Conservation (phyloP, 78 protist genomes). For the Dictyostelium brefeldianum region DNA sequence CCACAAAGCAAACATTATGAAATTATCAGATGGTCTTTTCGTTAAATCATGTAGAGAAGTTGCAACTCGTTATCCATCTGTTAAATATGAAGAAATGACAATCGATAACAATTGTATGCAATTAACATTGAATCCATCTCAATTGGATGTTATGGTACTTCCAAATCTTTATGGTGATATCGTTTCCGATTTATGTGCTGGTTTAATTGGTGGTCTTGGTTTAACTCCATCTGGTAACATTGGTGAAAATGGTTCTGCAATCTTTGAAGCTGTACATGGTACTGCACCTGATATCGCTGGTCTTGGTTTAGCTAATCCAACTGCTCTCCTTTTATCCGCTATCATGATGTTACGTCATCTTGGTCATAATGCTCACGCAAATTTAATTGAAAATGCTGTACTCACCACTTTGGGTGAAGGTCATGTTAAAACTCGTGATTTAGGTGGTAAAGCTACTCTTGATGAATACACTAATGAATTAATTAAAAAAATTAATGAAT, state of each 20-base stretch:
- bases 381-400: conserved; percentile 67
- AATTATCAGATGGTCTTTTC: conserved; percentile 90
- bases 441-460: conserved; percentile 72
- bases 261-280: conserved; percentile 94
- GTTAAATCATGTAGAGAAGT: conserved; percentile 86
- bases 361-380: conserved; percentile 74
- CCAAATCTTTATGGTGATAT: conserved; percentile 95
- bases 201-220: conserved; percentile 93
- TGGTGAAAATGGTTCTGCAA: conserved; percentile 85
- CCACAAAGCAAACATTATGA: conserved; percentile 95
- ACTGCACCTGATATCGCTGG: conserved; percentile 94
- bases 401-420: conserved; percentile 78
- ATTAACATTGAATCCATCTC: conserved; percentile 84
- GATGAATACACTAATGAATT: conserved; percentile 71
- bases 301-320: conserved; percentile 89
- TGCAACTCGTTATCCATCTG: conserved; percentile 90
- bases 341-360: conserved; percentile 91
- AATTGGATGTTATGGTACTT: conserved; percentile 91
- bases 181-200: conserved; percentile 90
- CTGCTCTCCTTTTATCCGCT: conserved; percentile 88
- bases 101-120: conserved; percentile 92
- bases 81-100: conserved; percentile 84
- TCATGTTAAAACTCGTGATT: conserved; percentile 61
- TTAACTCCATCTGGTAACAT: conserved; percentile 91
- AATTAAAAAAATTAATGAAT: conserved; percentile 11